Base-by-base conservation (phyloP, 768 basidiomycete genomes). In the Tulasnella sp. region DNA sequence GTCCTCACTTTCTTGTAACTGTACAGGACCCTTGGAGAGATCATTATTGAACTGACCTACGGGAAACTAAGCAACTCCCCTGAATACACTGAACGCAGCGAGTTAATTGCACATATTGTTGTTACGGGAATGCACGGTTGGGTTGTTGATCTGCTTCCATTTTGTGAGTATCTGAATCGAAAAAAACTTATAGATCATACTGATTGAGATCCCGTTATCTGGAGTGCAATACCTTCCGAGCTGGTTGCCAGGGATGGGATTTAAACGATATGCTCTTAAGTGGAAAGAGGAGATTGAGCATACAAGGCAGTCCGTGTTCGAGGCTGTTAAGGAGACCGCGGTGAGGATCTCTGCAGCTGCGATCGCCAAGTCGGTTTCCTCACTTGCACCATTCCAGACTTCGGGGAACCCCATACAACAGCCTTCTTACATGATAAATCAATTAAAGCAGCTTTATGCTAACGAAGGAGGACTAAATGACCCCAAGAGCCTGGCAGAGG, bases 151-250 rank as follows among this genome's bases (percentile, higher is more conserved):
- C 8, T 75, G 10, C 12, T 75, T 40, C 74, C 74, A 42, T n/a
- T 19, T 24, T 34, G 74, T 75, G 31, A 75, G 74, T 52, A 38
- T 38, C 39, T 34, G 14, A 2, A 46, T 34, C 52, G 3, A 27
- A 8, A n/a, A 27, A 34, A n/a, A 1, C 8, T 31, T 62, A n/a
- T 46, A 10, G 19, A 34, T 46, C 18, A 24, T 34, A 40, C 16
- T n/a, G 7, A 18, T 46, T 16, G 18, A 14, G 18, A 0, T 3
- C 2, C n/a, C 8, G 31, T 52, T 27, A 40, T 34, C n/a, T 27
- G 42, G 7, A 77, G 76, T 77, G 21, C 12, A 39, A 62, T 77
- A 77, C 36, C 52, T 77, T n/a, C 76, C 76, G 4, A 24, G 19
- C 3, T 77, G 76, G 76, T 19, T 77, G 18, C 76, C 56, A 9